These are phyloP conservation scores for Penicillium canescens DNA, from an alignment of 495 filamentous ascomycete genomes.

Conservation along the genomic window DNA sequence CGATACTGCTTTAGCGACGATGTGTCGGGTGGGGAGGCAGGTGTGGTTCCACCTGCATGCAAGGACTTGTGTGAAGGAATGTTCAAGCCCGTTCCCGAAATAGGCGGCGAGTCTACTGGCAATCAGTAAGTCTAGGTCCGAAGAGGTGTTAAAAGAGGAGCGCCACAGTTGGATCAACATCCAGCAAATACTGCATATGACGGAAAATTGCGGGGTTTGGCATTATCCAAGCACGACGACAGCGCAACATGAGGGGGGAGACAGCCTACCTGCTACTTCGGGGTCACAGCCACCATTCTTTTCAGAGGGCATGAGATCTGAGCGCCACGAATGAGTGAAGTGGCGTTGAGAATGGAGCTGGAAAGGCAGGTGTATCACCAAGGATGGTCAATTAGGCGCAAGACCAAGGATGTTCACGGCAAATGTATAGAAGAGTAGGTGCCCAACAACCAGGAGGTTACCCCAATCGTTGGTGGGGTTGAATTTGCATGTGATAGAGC, in stretches of 20 bases:
- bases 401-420: no score
- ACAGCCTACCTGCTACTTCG: slow-evolving; percentile 38
- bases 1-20: slow-evolving; percentile 25
- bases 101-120: slow-evolving; percentile 26
- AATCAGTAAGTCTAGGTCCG: slow-evolving; percentile 18
- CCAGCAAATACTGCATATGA: not conserved
- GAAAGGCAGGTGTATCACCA: not conserved
- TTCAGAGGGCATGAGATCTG: slow-evolving; percentile 36
- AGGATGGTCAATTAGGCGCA: no score
- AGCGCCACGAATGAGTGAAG: not conserved
- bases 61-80: slow-evolving; percentile 26
- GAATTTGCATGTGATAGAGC: no score
- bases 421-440: no score
- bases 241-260: not conserved
- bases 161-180: no score
- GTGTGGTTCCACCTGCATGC: slow-evolving; percentile 21
- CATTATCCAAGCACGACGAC: slow-evolving; percentile 6
- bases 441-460: slow-evolving; percentile 68
- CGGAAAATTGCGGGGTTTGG: not conserved
- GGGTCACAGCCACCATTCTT: slow-evolving; percentile 22
- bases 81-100: slow-evolving; percentile 32
- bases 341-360: slow-evolving; percentile 1
- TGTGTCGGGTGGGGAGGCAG: slow-evolving; percentile 22
- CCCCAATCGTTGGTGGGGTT: no score
- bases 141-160: not conserved